Conservation (phyloP, 129 eudicot genomes). For the Tagetes patula region DNA sequence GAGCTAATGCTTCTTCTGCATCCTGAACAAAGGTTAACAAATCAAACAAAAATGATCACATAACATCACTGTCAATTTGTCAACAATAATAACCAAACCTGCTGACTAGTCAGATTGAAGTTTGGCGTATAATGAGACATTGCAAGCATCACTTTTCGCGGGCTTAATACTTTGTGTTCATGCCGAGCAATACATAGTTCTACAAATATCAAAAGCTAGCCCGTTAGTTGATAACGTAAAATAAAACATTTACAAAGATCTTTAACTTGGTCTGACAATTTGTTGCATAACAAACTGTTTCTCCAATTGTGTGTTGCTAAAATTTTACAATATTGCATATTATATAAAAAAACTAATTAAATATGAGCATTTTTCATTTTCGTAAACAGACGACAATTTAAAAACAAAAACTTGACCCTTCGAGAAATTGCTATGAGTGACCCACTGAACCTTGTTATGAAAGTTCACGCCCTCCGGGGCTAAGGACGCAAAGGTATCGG, state of each 20-base stretch:
- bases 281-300: background rate
- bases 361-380: too few relatives aligned
- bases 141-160: slow-evolving; percentile 78
- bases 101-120: slow-evolving; percentile 73
- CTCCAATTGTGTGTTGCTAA: background rate
- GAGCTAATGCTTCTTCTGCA: slow-evolving; percentile 91
- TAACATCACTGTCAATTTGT: background rate
- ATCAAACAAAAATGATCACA: slow-evolving; percentile 8
- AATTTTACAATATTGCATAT: background rate
- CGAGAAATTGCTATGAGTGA: too few relatives aligned
- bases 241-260: background rate
- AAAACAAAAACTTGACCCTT: too few relatives aligned
- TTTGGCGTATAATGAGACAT: slow-evolving; percentile 56
- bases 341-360: background rate
- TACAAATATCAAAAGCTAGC: slow-evolving; percentile 29
- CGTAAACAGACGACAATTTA: too few relatives aligned
- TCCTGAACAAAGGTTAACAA: slow-evolving; percentile 51
- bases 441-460: too few relatives aligned
- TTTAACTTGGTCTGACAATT: background rate
- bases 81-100: slow-evolving; percentile 43
- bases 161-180: slow-evolving; percentile 52
- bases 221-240: slow-evolving; percentile 9
- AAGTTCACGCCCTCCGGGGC: too few relatives aligned
- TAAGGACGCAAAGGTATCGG: too few relatives aligned
- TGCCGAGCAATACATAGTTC: slow-evolving; percentile 55